phyloP scores from a whole-genome alignment of 139 green algal genomes.

The Penium margaritaceum region DNA sequence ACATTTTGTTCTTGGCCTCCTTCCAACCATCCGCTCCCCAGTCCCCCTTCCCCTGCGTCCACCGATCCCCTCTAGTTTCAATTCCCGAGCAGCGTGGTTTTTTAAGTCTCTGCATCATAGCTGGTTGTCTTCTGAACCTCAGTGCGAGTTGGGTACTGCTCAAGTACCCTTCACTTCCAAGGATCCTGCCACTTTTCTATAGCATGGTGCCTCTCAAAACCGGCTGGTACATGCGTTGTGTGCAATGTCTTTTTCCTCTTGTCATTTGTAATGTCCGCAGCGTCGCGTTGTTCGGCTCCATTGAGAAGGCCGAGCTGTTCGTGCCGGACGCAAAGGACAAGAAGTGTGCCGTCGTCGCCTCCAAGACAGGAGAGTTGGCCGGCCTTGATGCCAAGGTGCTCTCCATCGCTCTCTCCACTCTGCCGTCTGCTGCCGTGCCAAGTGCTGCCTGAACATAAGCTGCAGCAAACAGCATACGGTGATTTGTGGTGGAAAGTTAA shows the following conservation, averaged over 20 bases:
- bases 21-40: too few relatives aligned
- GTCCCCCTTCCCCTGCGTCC: too few relatives aligned
- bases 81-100: too few relatives aligned
- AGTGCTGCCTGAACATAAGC: too few relatives aligned
- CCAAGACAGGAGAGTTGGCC: constrained; percentile 19
- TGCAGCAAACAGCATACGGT: too few relatives aligned
- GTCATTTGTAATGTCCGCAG: too few relatives aligned
- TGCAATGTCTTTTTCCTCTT: too few relatives aligned
- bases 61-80: too few relatives aligned
- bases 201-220: neutral
- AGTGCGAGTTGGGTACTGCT: neutral
- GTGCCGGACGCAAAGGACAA: constrained; percentile 14
- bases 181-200: neutral
- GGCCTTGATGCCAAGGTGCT: constrained; percentile 1
- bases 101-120: neutral
- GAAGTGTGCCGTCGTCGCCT: constrained; percentile 8
- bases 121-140: neutral
- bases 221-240: neutral
- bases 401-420: neutral
- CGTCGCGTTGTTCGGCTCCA: constrained; percentile 32
- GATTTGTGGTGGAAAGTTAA: too few relatives aligned
- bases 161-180: neutral
- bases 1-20: too few relatives aligned
- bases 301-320: constrained; percentile 32
- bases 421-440: too few relatives aligned